Evolutionary conservation across 108 stramenopile species (phyloP).

Genomic region (Skeletonema menzelii): DNA sequence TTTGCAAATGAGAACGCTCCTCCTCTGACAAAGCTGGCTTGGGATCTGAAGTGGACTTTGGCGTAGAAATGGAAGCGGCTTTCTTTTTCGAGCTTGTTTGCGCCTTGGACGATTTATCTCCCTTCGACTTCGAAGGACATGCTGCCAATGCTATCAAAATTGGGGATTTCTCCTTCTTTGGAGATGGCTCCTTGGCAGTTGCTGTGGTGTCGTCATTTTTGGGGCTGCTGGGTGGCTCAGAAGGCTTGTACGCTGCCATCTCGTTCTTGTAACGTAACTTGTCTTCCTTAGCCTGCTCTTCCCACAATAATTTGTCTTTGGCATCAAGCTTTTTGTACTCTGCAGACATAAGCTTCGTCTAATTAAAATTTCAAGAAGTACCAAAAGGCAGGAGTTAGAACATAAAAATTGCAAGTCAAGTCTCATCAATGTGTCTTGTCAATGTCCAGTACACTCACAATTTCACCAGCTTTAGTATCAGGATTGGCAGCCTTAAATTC

Average conservation of each 20-base stretch:
- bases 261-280: conserved; percentile 15
- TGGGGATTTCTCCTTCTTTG: background rate
- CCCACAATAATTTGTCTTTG: conserved; percentile 7
- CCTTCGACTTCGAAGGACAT: conserved; percentile 1
- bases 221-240: background rate
- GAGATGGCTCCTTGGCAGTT: background rate
- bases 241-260: conserved; percentile 49
- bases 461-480: conserved; percentile 74
- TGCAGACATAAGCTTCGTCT: conserved; percentile 17
- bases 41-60: background rate
- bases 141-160: conserved; percentile 11
- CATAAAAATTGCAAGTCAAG: background rate
- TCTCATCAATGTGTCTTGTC: too few relatives aligned
- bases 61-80: background rate
- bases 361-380: background rate
- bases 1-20: conserved; percentile 15
- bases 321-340: conserved; percentile 23
- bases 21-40: conserved; percentile 18
- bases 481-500: conserved; percentile 74
- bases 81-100: background rate
- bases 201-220: background rate
- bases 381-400: background rate
- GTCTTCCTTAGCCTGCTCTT: conserved; percentile 16
- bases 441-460: conserved; percentile 56
- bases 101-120: background rate